These are phyloP conservation scores for Macroventuria anomochaeta DNA, from an alignment of 2,329 filamentous ascomycete species.

Conservation along the genomic window DNA sequence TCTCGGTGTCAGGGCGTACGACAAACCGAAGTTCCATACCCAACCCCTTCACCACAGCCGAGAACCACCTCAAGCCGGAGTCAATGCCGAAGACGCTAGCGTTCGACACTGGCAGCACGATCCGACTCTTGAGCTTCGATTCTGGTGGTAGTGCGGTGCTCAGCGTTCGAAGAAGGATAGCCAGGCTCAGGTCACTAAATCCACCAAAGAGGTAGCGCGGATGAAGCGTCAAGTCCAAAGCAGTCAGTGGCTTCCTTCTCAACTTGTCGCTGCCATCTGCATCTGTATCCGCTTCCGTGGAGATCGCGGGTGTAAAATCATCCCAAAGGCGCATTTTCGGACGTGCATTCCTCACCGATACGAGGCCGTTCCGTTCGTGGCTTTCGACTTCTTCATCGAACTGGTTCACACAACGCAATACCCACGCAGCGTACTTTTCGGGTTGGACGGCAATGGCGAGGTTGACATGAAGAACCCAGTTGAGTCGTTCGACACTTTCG, in stretches of 20 bases:
- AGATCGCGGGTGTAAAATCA: too few species aligned
- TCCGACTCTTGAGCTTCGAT: neutral
- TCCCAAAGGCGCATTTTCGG: neutral
- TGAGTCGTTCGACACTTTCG: neutral
- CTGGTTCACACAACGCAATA: slow-evolving; percentile 1
- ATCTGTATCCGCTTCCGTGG: too few species aligned
- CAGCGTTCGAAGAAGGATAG: slow-evolving; percentile 3
- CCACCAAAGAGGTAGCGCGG: neutral
- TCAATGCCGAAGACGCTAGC: neutral
- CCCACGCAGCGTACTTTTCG: neutral
- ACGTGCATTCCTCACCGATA: too few species aligned
- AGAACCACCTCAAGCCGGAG: neutral
- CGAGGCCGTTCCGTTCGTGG: neutral
- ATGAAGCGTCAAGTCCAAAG: neutral
- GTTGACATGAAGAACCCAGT: neutral
- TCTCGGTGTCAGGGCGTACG: neutral
- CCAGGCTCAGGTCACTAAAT: neutral
- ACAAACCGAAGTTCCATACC: slow-evolving; percentile 2
- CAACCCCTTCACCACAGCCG: neutral
- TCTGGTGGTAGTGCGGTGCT: neutral
- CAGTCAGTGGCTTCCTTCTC: neutral
- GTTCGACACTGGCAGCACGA: slow-evolving; percentile 1
- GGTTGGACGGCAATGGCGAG: neutral
- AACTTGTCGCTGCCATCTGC: neutral
- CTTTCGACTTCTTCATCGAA: neutral